Percentiles rank a stretch among this genome's conserved stretches.
phyloP scores from a whole-genome alignment of 768 basidiomycete genomes.

The Leucogyrophana mollusca region DNA sequence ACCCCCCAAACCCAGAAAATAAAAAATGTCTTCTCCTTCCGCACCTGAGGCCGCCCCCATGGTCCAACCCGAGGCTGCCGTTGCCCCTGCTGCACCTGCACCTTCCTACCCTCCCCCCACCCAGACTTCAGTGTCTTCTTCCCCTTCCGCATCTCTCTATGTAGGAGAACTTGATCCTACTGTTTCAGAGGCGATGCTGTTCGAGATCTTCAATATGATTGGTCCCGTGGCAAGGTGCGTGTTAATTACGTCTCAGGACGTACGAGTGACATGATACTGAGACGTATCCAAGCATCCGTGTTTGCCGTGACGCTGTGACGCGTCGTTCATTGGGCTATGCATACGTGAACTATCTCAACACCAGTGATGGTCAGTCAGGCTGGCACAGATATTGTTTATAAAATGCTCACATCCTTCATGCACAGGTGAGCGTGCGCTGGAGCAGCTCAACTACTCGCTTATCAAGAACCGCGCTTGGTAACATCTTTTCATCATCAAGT shows the following conservation, averaged over 20 bases:
- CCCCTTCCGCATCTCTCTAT: conserved; percentile 92
- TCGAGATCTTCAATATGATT: conserved; percentile 99
- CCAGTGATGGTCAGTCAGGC: conserved; percentile 73
- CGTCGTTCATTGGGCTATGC: conserved; percentile 99
- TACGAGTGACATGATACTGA: neutral
- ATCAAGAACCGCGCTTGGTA: conserved; percentile 98
- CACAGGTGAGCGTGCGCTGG: conserved; percentile 93
- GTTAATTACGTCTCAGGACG: conserved; percentile 3
- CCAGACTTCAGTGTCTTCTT: conserved; percentile 49
- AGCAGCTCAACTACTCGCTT: conserved; percentile 98
- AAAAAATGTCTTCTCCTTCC: conserved; percentile 58
- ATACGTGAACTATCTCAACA: conserved; percentile 98
- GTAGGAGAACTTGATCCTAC: conserved; percentile 98
- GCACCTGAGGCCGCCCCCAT: conserved; percentile 54
- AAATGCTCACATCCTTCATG: conserved; percentile 3
- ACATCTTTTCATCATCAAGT: conserved; percentile 19
- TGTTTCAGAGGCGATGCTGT: conserved; percentile 99
- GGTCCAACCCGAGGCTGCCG: conserved; percentile 47
- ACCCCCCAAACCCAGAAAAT: conserved; percentile 59
- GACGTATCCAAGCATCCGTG: conserved; percentile 74
- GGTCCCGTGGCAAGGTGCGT: conserved; percentile 95
- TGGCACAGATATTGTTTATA: neutral
- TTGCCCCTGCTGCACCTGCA: conserved; percentile 44
- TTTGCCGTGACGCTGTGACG: conserved; percentile 99
- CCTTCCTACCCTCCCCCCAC: conserved; percentile 59